Evolutionary conservation across 169 alveolate genomes (phyloP).

Genomic region (Plasmodium blacklocki): DNA sequence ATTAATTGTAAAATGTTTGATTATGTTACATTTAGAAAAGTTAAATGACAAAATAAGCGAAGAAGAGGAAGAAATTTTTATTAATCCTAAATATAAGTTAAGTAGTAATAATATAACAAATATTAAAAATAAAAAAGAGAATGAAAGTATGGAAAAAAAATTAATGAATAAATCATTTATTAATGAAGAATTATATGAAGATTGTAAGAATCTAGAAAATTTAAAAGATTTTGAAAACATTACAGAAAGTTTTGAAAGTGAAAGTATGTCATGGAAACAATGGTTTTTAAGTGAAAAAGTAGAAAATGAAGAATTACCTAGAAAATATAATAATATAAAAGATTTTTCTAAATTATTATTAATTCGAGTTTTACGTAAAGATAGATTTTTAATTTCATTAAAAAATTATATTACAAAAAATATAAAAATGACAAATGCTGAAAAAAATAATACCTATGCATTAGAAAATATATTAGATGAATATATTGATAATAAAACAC

Average conservation of each 20-base stretch:
- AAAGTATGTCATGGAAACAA: constrained; percentile 83
- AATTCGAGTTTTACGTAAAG: constrained; percentile 96
- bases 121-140: constrained; percentile 15
- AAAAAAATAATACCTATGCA: constrained; percentile 91
- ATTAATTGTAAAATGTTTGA: constrained; percentile 93
- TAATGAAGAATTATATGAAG: constrained; percentile 66
- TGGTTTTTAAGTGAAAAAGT: constrained; percentile 97
- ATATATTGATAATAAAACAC: constrained; percentile 92
- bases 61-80: constrained; percentile 71
- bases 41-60: constrained; percentile 79
- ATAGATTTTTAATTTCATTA: constrained; percentile 94
- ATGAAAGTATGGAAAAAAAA: constrained; percentile 74
- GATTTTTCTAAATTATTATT: constrained; percentile 94
- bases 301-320: constrained; percentile 95
- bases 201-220: constrained; percentile 65
- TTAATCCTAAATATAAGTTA: constrained; percentile 82
- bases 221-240: constrained; percentile 62
- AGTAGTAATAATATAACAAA: constrained; percentile 7
- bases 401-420: constrained; percentile 92
- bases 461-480: constrained; percentile 93
- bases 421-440: constrained; percentile 93
- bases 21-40: constrained; percentile 90
- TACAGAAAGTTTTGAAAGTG: constrained; percentile 69
- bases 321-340: constrained; percentile 91
- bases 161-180: constrained; percentile 82